Base-by-base conservation (phyloP, 352 stramenopile species). In the Phytophthora macrochlamydospora region DNA sequence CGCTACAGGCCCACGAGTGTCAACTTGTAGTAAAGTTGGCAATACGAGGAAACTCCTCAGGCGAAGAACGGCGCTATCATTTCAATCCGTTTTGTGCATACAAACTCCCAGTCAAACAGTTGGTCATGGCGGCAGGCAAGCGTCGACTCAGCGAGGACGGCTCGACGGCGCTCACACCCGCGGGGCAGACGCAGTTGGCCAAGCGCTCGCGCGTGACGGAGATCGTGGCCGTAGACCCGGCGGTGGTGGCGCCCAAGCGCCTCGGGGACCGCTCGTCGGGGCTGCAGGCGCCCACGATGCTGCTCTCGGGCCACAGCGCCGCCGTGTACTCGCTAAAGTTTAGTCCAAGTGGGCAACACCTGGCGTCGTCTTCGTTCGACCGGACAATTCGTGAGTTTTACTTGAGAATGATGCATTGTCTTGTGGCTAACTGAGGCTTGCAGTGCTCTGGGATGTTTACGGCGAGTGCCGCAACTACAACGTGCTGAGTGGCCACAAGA, bases 401-500 rank as follows among this genome's bases (percentile, higher is more conserved):
- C 18, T 24, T 24, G 18, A 24, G 18, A 24, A 24, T 24, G 18
- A 24, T 24, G 18, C 18, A 24, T 13, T 33, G 29, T 46, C 28
- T 42, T 44, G n/a, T 9, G 2, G 30, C 49, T 42, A 9, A 46
- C 30, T 50, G 18, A 55, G 40, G 35, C 6, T n/a, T 48, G 14
- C 37, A 90, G 78, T 98, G 42, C 67, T 98, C 11, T 98, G 93
- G 93, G 88, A 97, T 62, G 87, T 95, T 43, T 90, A 92, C 35
- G 88, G 88, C 4, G 91, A 96, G 37, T 98, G 92, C 71, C 74
- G 78, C 46, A 99, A 99, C 67, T 98, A 98, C 66, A 97, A 91
- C 65, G 79, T 98, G n/a, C 73, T 99, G 14, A 78, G 45, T 7
- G 97, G 95, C 24, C 97, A 99, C 75, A 98, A 98, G 79, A 99